phyloP scores from a whole-genome alignment of 352 stramenopile species.

The Phytophthora podocarpi region DNA sequence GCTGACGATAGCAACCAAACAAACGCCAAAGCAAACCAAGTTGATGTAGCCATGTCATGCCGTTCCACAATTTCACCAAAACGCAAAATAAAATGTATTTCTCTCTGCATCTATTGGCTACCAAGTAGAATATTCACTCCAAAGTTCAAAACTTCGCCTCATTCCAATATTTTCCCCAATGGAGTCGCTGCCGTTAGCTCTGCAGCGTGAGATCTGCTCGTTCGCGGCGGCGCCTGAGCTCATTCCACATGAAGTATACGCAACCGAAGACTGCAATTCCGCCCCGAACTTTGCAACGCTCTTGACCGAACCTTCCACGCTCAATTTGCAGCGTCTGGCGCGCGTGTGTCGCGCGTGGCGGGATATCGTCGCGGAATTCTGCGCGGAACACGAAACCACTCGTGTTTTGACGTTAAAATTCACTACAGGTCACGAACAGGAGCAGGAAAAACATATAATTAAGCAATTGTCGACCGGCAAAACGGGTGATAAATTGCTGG shows the following conservation, averaged over 20 bases:
- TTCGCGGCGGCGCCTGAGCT: conserved; percentile 44
- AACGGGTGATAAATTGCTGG: conserved; percentile 22
- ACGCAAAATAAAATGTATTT: too few species aligned
- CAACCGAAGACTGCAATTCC: neutral
- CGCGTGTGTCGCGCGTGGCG: conserved; percentile 41
- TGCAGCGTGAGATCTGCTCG: conserved; percentile 44
- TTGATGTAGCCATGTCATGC: neutral
- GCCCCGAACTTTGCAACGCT: conserved; percentile 33
- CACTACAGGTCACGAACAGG: conserved; percentile 28
- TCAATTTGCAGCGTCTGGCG: conserved; percentile 32
- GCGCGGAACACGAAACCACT: conserved; percentile 18
- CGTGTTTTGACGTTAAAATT: conserved; percentile 37
- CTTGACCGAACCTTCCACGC: conserved; percentile 30
- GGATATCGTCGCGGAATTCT: conserved; percentile 20
- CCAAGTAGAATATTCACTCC: neutral
- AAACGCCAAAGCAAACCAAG: neutral
- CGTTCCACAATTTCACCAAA: too few species aligned
- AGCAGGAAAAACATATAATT: conserved; percentile 25
- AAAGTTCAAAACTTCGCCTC: neutral
- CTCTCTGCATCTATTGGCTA: neutral
- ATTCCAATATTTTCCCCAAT: conserved; percentile 13
- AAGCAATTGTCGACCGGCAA: conserved; percentile 12
- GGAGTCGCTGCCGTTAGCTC: conserved; percentile 32
- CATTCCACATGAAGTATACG: conserved; percentile 24
- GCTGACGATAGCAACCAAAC: conserved; percentile 5